Percentiles rank a stretch among this genome's conserved stretches.
Conservation (phyloP, 257 asterid genomes). For the Solanum virginianum region DNA sequence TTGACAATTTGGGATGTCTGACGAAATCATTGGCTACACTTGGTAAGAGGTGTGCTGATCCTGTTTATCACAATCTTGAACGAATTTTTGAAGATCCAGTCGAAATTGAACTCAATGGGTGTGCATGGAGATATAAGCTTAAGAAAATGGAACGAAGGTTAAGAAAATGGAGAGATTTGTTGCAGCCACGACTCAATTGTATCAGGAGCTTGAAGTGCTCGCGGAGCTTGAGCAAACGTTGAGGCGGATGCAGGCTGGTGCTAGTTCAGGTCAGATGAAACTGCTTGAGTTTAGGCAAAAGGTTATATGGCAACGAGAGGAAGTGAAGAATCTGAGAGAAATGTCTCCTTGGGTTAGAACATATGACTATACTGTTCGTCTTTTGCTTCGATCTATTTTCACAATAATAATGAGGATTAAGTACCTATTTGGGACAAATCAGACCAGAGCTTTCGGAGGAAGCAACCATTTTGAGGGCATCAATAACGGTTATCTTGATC, state of each 20-base stretch:
- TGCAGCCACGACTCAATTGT: constrained; percentile 51
- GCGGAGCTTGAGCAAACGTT: constrained; percentile 68
- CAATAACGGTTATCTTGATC: constrained; percentile 24
- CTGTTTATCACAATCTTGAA: constrained; percentile 47
- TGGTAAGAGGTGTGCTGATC: constrained; percentile 58
- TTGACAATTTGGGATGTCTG: constrained; percentile 41
- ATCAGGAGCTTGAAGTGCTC: constrained; percentile 70
- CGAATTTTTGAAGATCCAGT: constrained; percentile 28
- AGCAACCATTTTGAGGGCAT: constrained; percentile 4
- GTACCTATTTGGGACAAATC: constrained; percentile 23
- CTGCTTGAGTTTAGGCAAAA: constrained; percentile 75
- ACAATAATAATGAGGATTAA: constrained; percentile 53
- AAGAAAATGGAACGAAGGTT: constrained; percentile 82
- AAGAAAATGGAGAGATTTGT: constrained; percentile 88
- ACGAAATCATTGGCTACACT: constrained; percentile 43
- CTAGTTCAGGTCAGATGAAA: constrained; percentile 31
- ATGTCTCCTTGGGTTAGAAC: constrained; percentile 79
- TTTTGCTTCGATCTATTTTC: constrained; percentile 54
- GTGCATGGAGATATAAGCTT: constrained; percentile 38
- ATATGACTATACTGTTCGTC: constrained; percentile 52
- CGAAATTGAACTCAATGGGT: constrained; percentile 44
- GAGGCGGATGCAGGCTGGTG: constrained; percentile 50
- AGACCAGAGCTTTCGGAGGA: constrained; percentile 15
- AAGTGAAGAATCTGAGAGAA: constrained; percentile 73
- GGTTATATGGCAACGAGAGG: constrained; percentile 68